Conservation (phyloP, 2,329 filamentous ascomycete genomes). For the Aspergillus versicolor region DNA sequence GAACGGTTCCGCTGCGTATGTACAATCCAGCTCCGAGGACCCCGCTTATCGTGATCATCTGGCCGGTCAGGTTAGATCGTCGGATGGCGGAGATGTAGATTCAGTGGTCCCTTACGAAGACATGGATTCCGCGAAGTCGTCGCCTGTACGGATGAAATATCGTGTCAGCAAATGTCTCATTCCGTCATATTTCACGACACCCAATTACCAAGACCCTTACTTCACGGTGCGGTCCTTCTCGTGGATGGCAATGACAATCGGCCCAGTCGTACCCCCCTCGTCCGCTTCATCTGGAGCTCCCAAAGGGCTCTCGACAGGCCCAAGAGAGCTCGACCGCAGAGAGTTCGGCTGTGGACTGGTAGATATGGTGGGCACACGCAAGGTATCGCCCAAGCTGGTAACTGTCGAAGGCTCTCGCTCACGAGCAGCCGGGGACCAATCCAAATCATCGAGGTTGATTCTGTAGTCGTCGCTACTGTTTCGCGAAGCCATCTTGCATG, state of each 20-base stretch:
- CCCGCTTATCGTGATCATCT: constrained; percentile 39
- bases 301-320: constrained; percentile 1
- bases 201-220: constrained; percentile 14
- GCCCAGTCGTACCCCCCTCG: not conserved
- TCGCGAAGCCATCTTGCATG: constrained; percentile 11
- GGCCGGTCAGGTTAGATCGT: not conserved
- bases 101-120: constrained; percentile 22
- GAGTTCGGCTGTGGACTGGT: constrained; percentile 1
- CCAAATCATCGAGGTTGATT: constrained; percentile 7
- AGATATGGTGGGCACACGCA: constrained; percentile 3
- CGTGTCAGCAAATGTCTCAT: constrained; percentile 4
- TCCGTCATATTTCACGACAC: not conserved
- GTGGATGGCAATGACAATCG: not conserved
- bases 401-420: not conserved
- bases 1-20: constrained; percentile 31
- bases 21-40: constrained; percentile 37
- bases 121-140: constrained; percentile 23
- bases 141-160: constrained; percentile 7
- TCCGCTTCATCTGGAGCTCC: not conserved
- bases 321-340: constrained; percentile 6
- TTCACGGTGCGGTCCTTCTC: constrained; percentile 17
- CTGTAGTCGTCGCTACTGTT: constrained; percentile 7
- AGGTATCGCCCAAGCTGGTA: not conserved
- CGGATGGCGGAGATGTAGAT: not conserved
- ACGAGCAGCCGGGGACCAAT: constrained; percentile 9